Evolutionary conservation across 2,329 filamentous ascomycete genomes (phyloP).

Genomic region (Cadophora sp.): DNA sequence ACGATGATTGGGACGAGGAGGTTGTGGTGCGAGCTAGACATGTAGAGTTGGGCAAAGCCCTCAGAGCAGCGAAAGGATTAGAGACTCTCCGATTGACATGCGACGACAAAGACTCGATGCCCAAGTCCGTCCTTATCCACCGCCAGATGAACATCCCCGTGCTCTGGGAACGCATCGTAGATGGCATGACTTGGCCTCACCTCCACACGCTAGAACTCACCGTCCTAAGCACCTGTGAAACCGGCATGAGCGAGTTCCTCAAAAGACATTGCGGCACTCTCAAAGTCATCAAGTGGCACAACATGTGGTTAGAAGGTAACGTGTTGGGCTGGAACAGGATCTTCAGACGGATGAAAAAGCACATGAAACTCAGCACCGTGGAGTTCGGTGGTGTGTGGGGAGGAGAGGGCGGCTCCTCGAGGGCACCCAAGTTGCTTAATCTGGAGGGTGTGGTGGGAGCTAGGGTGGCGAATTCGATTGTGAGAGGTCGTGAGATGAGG

Average conservation of each 20-base stretch:
- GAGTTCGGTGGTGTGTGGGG: constrained; percentile 7
- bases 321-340: constrained; percentile 1
- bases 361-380: neutral
- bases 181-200: constrained; percentile 3
- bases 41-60: neutral
- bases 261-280: neutral
- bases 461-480: neutral
- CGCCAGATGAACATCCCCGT: constrained; percentile 6
- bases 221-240: neutral
- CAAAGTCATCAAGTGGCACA: constrained; percentile 9
- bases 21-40: neutral
- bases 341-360: constrained; percentile 5
- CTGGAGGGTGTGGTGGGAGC: constrained; percentile 1
- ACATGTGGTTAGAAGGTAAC: constrained; percentile 2
- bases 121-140: neutral
- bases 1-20: neutral
- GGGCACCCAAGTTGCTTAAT: neutral
- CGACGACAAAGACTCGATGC: neutral
- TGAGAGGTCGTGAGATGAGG: constrained; percentile 8
- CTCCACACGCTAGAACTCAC: neutral
- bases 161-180: neutral
- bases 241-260: neutral
- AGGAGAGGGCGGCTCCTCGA: neutral
- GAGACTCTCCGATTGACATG: constrained; percentile 7
- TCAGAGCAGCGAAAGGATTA: constrained; percentile 1